Percentiles rank a stretch among this genome's conserved stretches.
These are phyloP conservation scores for Rehmannia glutinosa DNA, from an alignment of 257 asterid species.

Conservation along the genomic window DNA sequence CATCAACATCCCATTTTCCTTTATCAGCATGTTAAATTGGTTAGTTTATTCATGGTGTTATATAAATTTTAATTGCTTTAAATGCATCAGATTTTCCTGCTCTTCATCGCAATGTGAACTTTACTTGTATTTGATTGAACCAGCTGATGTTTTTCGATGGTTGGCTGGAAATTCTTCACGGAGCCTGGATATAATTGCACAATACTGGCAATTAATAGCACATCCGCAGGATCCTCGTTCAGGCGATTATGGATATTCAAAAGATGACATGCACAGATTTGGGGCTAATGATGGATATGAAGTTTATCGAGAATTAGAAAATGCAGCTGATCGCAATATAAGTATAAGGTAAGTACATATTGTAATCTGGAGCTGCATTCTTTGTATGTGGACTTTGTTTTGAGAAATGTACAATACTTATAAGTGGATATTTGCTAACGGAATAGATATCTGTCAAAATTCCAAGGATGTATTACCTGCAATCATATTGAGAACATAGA, in stretches of 20 bases:
- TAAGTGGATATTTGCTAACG: too few species aligned
- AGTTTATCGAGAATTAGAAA: conserved; percentile 54
- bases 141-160: conserved; percentile 89
- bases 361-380: neutral
- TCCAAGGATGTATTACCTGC: too few species aligned
- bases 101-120: neutral
- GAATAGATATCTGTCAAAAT: too few species aligned
- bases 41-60: too few species aligned
- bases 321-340: conserved; percentile 64
- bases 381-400: too few species aligned
- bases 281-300: conserved; percentile 63
- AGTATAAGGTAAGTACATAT: conserved; percentile 45
- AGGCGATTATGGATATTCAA: conserved; percentile 76
- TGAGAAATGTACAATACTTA: too few species aligned
- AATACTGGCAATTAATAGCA: conserved; percentile 76
- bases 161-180: conserved; percentile 77
- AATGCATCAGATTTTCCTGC: too few species aligned
- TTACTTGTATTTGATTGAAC: conserved; percentile 14
- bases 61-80: too few species aligned
- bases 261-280: conserved; percentile 64
- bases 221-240: conserved; percentile 68
- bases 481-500: too few species aligned
- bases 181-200: conserved; percentile 78
- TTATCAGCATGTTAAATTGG: too few species aligned
- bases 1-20: too few species aligned